Evolutionary conservation across 2,329 filamentous ascomycete species (phyloP), one percentile per base, ranked within the genome.

Genomic region (Chalara sp.): DNA sequence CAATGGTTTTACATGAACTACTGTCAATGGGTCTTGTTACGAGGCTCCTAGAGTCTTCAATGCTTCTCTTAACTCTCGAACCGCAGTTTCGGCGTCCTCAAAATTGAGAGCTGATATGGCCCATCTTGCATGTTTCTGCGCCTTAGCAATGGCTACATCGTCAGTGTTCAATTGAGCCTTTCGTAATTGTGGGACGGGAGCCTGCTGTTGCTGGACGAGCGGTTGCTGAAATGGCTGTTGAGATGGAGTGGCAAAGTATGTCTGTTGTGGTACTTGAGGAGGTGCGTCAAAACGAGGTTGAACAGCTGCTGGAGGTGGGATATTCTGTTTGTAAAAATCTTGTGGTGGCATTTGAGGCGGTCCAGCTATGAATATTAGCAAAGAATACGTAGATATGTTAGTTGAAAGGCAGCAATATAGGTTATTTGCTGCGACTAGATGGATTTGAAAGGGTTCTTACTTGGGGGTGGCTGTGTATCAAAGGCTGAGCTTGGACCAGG

Each of bases 31-130:
- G 49, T 47, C 33, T 32, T 52, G 42, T 55, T 56, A 56, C 49
- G 52, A 56, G 54, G 63, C 63, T 7, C 64, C 65, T 28, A 67
- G 50, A 29, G 62, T 66, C 43, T 64, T 55, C 32, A 99, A 70
- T 3, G 93, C 93, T 53, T 80, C 82, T 48, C 81, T 80, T 55
- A 99, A 68, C 65, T 99, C 91, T 62, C 84, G 84, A 5, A 97
- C 84, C 0, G 93, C 93, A 0, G 93, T 99, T 1, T 84, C 76
- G 1, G 95, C 87, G 66, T 99, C 93, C 60, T 99, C 93, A 68
- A 99, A 99, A 62, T 96, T 96, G 45, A 99, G 72, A 0, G 93
- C 93, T 8, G 91, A 96, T 41, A 97, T 95, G 0, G 93, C 93
- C 89, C 89, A 99, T 62, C 89, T 90, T 2, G 92, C 91, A 71